Evolutionary conservation across 2,329 filamentous ascomycete species (phyloP), one percentile per base, ranked within the genome.

Genomic region (Trichoderma polysporum): DNA sequence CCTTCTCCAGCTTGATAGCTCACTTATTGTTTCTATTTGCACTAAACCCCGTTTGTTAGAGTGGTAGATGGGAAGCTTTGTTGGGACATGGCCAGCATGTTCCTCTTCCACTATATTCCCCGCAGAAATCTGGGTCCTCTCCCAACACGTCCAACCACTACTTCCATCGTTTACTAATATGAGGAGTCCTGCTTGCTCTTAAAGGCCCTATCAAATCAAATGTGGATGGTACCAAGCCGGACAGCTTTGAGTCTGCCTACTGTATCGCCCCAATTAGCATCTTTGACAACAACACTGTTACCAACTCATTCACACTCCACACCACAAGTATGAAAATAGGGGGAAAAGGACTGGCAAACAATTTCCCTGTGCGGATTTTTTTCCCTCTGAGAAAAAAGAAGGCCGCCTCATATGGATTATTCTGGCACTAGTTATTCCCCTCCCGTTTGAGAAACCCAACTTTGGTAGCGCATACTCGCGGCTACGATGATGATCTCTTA

Each of bases 401-500:
- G 47, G 37, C 56, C 56, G 57, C 49, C 63, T 47, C 27, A 49
- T 63, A 58, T 54, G 50, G 57, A 67, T 56, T 56, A 57, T 47
- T 59, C 33, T 65, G 62, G 25, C 62, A 65, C 62, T 65, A 52
- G 52, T 58, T 57, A 37, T 65, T 47, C 49, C 62, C 62, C 57
- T 47, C 62, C 59, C 62, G 19, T 58, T 49, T 58, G 62, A 58
- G 39, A 67, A 63, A 67, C 65, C 65, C 65, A 67, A 67, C 47
- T 52, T 45, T 56, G 29, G 58, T 63, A 67, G 65, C 49, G 29
- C 65, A 53, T 45, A 52, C 27, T 56, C 58, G 57, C 50, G 17
- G 65, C 65, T 63, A 56, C 65, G 29, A 35, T 56, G 27, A 67
- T 63, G 49, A 49, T 67, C 57, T 67, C 57, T 67, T 47, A 59